These are phyloP conservation scores for Tetradesmus obliquus DNA, from an alignment of 139 green algal species.

Conservation along the genomic window DNA sequence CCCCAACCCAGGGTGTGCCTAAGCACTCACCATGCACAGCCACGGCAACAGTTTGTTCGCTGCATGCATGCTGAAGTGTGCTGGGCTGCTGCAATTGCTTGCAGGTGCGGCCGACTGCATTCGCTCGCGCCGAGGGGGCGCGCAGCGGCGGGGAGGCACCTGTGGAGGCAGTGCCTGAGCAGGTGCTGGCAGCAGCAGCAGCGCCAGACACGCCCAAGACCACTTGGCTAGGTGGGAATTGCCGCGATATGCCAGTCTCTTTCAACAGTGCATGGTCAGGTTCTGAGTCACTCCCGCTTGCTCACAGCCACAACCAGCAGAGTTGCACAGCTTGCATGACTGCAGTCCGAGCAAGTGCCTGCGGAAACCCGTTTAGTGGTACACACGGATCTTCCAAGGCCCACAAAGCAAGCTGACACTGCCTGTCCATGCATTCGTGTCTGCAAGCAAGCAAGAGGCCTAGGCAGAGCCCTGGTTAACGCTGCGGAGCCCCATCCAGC, in stretches of 20 bases:
- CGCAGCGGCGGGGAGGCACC: conserved; percentile 15
- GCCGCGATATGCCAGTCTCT: not conserved
- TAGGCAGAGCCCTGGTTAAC: too few relatives aligned
- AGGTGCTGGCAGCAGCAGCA: conserved; percentile 59
- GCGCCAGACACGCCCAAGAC: conserved; percentile 34
- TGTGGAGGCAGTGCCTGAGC: conserved; percentile 59
- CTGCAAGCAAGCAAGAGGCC: too few relatives aligned
- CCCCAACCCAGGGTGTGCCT: too few relatives aligned
- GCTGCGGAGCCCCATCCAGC: too few relatives aligned
- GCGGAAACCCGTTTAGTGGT: too few relatives aligned
- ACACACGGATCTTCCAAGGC: too few relatives aligned
- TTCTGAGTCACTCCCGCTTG: not conserved
- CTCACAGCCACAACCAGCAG: not conserved
- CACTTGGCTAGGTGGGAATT: conserved; percentile 21
- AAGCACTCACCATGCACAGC: too few relatives aligned
- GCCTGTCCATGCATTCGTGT: too few relatives aligned
- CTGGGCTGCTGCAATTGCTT: not conserved
- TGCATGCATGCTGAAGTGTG: not conserved
- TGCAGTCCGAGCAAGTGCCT: too few relatives aligned
- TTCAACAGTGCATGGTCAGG: not conserved
- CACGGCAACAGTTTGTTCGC: too few relatives aligned
- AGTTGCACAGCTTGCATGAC: too few relatives aligned
- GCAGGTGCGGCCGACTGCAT: conserved; percentile 83
- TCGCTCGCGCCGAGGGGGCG: conserved; percentile 49
- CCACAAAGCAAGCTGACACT: too few relatives aligned